Evolutionary conservation across 345 rosid genomes (phyloP).

Genomic region (Zanthoxylum bungeanum): DNA sequence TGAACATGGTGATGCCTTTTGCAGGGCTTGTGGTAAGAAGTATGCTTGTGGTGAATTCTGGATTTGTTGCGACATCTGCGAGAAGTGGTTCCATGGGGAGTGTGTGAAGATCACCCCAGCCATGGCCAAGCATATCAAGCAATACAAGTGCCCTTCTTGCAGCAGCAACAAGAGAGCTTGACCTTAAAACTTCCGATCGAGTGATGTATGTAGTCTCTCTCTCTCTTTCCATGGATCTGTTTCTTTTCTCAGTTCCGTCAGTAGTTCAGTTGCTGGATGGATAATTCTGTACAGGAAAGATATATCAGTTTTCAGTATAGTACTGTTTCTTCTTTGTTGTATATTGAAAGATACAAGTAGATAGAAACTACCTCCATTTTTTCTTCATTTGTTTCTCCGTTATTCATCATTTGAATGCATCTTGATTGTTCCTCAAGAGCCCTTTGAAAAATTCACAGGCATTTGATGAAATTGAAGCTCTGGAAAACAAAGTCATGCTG

Average conservation of each 20-base stretch:
- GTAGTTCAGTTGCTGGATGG: constrained; percentile 22
- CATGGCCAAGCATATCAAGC: constrained; percentile 63
- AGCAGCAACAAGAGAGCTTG: constrained; percentile 68
- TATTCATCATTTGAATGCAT: constrained; percentile 17
- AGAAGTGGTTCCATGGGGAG: constrained; percentile 77
- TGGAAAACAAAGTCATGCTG: not conserved
- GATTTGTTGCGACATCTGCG: constrained; percentile 79
- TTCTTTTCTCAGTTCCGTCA: constrained; percentile 3
- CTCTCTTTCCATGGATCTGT: constrained; percentile 13
- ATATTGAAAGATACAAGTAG: no score
- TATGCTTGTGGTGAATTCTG: constrained; percentile 73
- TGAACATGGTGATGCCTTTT: constrained; percentile 57
- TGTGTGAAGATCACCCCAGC: constrained; percentile 72
- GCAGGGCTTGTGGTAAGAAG: constrained; percentile 76
- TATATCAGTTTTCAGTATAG: constrained; percentile 3
- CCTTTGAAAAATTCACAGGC: constrained; percentile 81
- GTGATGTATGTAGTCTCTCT: not conserved
- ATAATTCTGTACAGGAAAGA: constrained; percentile 3
- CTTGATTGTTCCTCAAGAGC: constrained; percentile 66
- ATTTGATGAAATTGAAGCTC: no score
- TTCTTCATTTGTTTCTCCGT: not conserved
- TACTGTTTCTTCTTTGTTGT: constrained; percentile 1
- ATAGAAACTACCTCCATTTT: no score
- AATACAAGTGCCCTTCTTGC: constrained; percentile 69
- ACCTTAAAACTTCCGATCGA: constrained; percentile 31